Base-by-base conservation (phyloP, 805 yeast genomes). In the Monosporozyma aerobia region DNA sequence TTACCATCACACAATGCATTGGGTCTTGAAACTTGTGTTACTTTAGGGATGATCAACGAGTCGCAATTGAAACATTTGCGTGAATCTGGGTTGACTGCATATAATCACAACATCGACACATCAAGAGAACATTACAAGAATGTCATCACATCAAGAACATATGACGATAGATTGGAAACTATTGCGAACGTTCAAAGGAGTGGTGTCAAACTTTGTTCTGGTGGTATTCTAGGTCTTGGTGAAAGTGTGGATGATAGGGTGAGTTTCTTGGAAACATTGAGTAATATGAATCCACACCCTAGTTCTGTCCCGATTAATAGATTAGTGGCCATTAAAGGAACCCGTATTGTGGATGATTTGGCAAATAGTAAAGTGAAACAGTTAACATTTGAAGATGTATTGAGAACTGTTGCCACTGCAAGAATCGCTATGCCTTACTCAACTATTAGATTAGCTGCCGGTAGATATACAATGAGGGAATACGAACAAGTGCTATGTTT, bases 271-370 rank as follows among this genome's bases (percentile, higher is more conserved):
- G 73, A 81, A 61, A 83, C 90, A 0, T 68, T 86, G 53, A 73
- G 89, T 1, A 85, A 82, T 6, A 73, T 87, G 81, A 75, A 77
- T 1, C 68, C 73, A n/a, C 92, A 86, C 58, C 94, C 94, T 1
- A 94, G 86, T 65, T 82, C 89, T 1, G 73, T 86, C 51, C 94
- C 94, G n/a, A 84, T 86, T 57, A 86, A 86, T 64, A 74, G 86
- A 59, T 71, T 86, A 47, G 88, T 86, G n/a, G 81, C 90, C 2
- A 85, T 86, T 51, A 78, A 82, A 55, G 94, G 94, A 2, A 86
- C 94, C 0, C 89, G 89, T 19, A 78, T 86, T 73, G 83, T 77
- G 30, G 78, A 78, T 47, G 85, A 80, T 54, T 65, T 80, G 9
- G 60, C 52, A 57, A 60, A 46, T 63, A 68, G 52, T 16, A 76